A percentile compares a stretch with the other conserved stretches of the same genome.
Evolutionary conservation across 257 asterid species (phyloP).

Genomic region (Fraxinus cuspidata): DNA sequence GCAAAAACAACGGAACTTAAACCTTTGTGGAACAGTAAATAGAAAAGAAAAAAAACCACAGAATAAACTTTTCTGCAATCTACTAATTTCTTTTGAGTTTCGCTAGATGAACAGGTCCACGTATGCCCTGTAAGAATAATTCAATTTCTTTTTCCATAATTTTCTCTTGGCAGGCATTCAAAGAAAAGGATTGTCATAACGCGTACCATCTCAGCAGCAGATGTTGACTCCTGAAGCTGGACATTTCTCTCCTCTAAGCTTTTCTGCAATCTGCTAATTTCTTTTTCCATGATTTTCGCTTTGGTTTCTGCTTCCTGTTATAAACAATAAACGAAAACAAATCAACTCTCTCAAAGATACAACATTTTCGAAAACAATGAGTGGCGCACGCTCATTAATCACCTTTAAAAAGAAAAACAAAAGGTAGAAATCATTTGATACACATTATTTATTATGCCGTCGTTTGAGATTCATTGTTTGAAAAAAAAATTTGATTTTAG

Average conservation of each 20-base stretch:
- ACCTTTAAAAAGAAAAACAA: slow-evolving; percentile 1
- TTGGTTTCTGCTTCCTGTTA: slow-evolving; percentile 72
- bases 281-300: slow-evolving; percentile 67
- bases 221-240: slow-evolving; percentile 63
- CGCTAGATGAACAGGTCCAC: no score
- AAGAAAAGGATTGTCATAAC: not conserved
- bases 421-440: not conserved
- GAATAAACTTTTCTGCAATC: no score
- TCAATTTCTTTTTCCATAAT: no score
- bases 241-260: slow-evolving; percentile 51
- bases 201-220: slow-evolving; percentile 60
- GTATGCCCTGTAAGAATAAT: no score
- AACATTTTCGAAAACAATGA: not conserved
- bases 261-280: slow-evolving; percentile 58
- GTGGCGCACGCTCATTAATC: not conserved
- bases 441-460: not conserved
- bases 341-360: not conserved
- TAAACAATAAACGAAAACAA: not conserved
- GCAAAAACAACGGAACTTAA: not conserved
- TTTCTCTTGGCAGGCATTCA: not conserved
- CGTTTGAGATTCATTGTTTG: no score
- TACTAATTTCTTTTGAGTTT: no score
- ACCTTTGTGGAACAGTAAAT: not conserved
- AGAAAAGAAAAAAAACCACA: not conserved
- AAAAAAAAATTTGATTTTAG: no score